Base-by-base conservation (phyloP, 805 yeast genomes). In the Saccharomycopsis malanga region DNA sequence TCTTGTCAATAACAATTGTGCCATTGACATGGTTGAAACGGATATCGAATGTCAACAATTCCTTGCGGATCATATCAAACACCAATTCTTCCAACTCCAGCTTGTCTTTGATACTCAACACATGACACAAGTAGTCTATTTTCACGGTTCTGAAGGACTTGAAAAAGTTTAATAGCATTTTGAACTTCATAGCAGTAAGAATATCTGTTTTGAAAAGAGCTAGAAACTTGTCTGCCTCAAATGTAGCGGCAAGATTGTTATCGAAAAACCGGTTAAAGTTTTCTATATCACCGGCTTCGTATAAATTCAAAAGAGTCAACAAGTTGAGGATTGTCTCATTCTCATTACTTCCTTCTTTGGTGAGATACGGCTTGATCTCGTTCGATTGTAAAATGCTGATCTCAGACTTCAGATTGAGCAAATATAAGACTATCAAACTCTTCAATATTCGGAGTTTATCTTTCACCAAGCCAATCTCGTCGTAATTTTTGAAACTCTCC, bases 341-440 rank as follows among this genome's bases (percentile, higher is more conserved):
- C 35, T 42, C 47, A 18, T 37, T 35, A 15, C 36, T 34, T 3
- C 43, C 48, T n/a, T 43, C 45, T 10, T n/a, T 24, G 2, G 48
- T 42, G 53, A 52, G 42, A 57, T 74, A 78, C 4, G 79, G 75
- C 55, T 72, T 73, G 1, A 85, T 79, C 60, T 83, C 91, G 57
- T 79, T 84, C 0, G 86, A 76, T 53, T 80, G 83, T 56, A 83
- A 82, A 1, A 87, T 86, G 56, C 81, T 79, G 45, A 83, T 75
- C 52, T 76, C 81, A 38, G 73, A 77, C 46, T 79, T 81, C n/a
- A 78, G 70, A 44, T 65, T 63, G 10, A 73, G 58, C 38, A 86
- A 65, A 42, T 83, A 63, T 4, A 83, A 75, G 22, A 86, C 57
- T 2, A 81, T 77, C 47, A 81, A 70, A 61, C 78, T 80, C 53